Percentiles rank a stretch among this genome's conserved stretches.
These are phyloP conservation scores for Eucommia ulmoides DNA, from an alignment of 257 asterid species.

Conservation along the genomic window DNA sequence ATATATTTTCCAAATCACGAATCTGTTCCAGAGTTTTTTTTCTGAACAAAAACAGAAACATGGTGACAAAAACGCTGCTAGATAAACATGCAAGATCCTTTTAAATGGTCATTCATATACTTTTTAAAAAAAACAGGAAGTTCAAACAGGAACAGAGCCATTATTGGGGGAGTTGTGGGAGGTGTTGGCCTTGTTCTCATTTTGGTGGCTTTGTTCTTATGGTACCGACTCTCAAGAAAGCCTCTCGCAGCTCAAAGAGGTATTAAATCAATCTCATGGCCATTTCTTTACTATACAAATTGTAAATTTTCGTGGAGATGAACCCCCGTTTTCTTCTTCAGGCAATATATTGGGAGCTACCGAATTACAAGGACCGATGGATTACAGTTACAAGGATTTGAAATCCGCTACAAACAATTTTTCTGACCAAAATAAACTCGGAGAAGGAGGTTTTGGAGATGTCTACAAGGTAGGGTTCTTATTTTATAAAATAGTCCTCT, in stretches of 20 bases:
- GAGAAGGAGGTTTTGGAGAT: conserved; percentile 78
- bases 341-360: conserved; percentile 62
- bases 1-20: too few species aligned
- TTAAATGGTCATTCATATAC: too few species aligned
- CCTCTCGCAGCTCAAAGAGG: conserved; percentile 31
- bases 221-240: conserved; percentile 42
- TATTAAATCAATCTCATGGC: too few species aligned
- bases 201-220: conserved; percentile 28
- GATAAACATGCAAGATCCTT: too few species aligned
- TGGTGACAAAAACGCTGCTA: too few species aligned
- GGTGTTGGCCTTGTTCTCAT: conserved; percentile 48
- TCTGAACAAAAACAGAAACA: too few species aligned
- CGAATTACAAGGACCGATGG: conserved; percentile 67
- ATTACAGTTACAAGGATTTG: conserved; percentile 48
- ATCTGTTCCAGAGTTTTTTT: too few species aligned
- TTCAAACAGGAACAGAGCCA: conserved; percentile 45
- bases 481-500: background rate
- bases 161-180: conserved; percentile 70
- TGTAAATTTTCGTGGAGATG: too few species aligned
- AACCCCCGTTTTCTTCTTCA: conserved; percentile 4
- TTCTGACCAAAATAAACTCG: conserved; percentile 56
- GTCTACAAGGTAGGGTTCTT: conserved; percentile 50
- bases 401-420: conserved; percentile 56
- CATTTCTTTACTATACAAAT: too few species aligned
- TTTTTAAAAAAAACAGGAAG: too few species aligned